phyloP scores from a whole-genome alignment of 1,284 basidiomycete species.

The Apiotrichum brassicae region DNA sequence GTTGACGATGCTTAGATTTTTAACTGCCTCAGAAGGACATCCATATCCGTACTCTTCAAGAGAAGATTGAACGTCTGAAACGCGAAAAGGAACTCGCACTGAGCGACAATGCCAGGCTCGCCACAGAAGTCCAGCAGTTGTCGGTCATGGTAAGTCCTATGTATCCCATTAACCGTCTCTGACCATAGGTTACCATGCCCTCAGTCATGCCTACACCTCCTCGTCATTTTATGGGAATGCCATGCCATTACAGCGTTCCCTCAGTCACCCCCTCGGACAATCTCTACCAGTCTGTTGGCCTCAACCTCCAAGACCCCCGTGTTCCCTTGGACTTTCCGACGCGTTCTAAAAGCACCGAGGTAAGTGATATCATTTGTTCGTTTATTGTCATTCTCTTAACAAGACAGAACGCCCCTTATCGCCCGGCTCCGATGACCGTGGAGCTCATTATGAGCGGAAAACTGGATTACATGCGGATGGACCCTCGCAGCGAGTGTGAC shows the following conservation, averaged over 20 bases:
- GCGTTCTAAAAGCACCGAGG: not conserved
- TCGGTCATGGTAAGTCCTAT: constrained; percentile 5
- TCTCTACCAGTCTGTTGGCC: not conserved
- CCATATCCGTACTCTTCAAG: constrained; percentile 12
- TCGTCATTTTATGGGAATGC: not conserved
- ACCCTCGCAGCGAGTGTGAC: constrained; percentile 16
- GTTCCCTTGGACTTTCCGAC: not conserved
- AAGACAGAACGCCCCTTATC: constrained; percentile 8
- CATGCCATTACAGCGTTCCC: not conserved
- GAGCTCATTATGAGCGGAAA: constrained; percentile 19
- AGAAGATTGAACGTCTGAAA: constrained; percentile 22
- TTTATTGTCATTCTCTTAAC: too few relatives aligned
- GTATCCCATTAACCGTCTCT: not conserved
- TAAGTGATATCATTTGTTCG: too few relatives aligned
- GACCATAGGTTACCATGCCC: not conserved
- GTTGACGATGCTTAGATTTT: not conserved
- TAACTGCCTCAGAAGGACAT: constrained; percentile 8
- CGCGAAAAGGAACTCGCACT: constrained; percentile 27
- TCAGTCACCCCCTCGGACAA: not conserved
- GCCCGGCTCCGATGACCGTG: constrained; percentile 9
- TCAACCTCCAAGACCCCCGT: not conserved
- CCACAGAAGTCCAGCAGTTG: constrained; percentile 13
- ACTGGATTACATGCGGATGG: constrained; percentile 16
- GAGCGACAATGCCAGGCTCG: constrained; percentile 10
- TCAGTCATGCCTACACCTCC: not conserved